phyloP scores from a whole-genome alignment of 164 flowering plant genomes.

The Stephania yunnanensis region DNA sequence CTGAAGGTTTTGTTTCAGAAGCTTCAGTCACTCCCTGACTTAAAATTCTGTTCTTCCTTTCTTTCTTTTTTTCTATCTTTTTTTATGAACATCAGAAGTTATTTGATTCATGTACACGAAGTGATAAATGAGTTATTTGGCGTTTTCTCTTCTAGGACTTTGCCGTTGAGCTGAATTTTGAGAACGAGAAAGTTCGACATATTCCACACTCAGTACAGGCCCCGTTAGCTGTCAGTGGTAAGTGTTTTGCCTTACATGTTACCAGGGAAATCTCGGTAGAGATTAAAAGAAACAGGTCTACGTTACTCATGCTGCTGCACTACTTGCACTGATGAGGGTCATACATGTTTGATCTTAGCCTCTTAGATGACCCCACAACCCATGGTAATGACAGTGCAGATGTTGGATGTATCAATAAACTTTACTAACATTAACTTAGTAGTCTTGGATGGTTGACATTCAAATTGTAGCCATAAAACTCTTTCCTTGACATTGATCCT shows the following conservation, averaged over 20 bases:
- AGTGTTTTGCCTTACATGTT: constrained; percentile 17
- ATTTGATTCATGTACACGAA: not conserved
- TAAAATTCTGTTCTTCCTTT: not conserved
- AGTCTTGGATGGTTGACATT: not conserved
- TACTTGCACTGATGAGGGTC: too few relatives aligned
- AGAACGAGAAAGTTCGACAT: constrained; percentile 61
- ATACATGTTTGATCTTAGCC: not conserved
- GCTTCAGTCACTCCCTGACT: not conserved
- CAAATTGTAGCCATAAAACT: not conserved
- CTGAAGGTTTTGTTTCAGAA: constrained; percentile 46
- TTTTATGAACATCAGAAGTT: not conserved
- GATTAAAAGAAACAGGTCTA: not conserved
- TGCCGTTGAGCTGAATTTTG: constrained; percentile 44
- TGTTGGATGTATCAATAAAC: not conserved
- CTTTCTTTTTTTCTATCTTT: not conserved
- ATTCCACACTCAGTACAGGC: constrained; percentile 61
- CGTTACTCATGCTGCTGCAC: too few relatives aligned
- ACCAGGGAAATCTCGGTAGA: not conserved
- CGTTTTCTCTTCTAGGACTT: constrained; percentile 42
- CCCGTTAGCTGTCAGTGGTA: constrained; percentile 93
- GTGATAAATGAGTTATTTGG: constrained; percentile 3
- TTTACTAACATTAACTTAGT: not conserved
- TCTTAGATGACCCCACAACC: not conserved
- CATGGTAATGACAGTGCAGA: not conserved
- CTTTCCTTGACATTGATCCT: not conserved